Percentiles rank a stretch among this genome's conserved stretches.
Conservation (phyloP, 2,329 filamentous ascomycete genomes). For the Alternaria novae-zelandiae region DNA sequence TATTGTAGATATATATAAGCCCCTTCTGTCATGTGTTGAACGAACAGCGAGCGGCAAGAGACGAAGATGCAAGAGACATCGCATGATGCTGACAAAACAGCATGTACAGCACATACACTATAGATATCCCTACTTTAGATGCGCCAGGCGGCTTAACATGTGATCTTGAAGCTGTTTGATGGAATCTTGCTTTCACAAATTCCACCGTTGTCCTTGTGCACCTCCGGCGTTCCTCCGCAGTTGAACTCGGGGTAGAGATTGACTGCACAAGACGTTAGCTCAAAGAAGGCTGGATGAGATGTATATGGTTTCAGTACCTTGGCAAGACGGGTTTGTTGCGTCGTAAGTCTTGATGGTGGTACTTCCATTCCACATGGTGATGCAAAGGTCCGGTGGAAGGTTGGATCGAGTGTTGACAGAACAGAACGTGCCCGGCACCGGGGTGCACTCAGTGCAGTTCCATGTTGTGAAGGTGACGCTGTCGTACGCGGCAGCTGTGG, state of each 20-base stretch:
- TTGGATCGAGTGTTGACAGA: neutral
- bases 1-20: neutral
- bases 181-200: neutral
- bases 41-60: neutral
- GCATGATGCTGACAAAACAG: neutral
- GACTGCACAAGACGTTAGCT: neutral
- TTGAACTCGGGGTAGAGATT: neutral
- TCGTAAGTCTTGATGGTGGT: neutral
- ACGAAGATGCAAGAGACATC: neutral
- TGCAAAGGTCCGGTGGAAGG: neutral
- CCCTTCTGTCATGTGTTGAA: conserved; percentile 1
- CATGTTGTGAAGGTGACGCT: conserved; percentile 1
- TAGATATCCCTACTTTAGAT: too few relatives aligned
- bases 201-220: neutral
- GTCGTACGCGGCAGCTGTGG: neutral
- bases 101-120: too few relatives aligned
- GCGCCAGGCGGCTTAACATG: neutral
- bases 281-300: neutral
- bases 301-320: neutral
- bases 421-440: neutral
- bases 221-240: neutral
- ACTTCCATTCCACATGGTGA: neutral
- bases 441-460: conserved; percentile 3
- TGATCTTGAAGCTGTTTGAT: neutral
- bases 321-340: neutral